Evolutionary conservation across 2,329 filamentous ascomycete species (phyloP), one percentile per base, ranked within the genome.

Genomic region (Ustilaginoidea virens): DNA sequence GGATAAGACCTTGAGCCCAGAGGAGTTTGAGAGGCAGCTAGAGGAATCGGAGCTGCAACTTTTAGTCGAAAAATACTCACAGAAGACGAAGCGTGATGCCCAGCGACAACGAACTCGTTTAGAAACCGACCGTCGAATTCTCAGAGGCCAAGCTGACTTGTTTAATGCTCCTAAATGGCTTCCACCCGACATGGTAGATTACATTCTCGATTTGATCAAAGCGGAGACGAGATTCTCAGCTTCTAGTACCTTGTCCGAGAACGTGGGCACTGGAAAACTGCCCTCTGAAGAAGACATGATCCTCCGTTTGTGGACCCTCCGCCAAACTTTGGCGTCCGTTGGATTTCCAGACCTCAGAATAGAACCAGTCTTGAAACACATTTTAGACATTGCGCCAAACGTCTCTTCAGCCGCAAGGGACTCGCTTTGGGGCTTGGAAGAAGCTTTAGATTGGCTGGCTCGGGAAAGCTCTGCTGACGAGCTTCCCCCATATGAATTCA

Each of bases 371-470:
- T 48, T 92, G 34, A 65, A 68, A 39, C 61, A 78, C 44, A 63
- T 83, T 25, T 52, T 86, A 31, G 64, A 74, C 23, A 74, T 79
- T 38, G 72, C 73, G 17, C 64, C 74, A 17, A 74, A 72, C 36
- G 65, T 77, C 31, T 56, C 62, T 3, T 44, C 58, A 8, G 55
- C 58, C 13, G 60, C 51, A 35, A 77, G 72, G 40, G 79, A 83
- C 37, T 64, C 65, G 24, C 67, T 85, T 10, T 92, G 83, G 80
- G 85, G 86, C 7, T 57, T 96, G 20, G 78, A 92, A 36, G 86
- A 93, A 52, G 74, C 80, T 16, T 51, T 98, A 13, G 82, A 94
- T 42, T 93, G 85, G 82, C 65, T 96, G 30, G 81, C 83, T n/a
- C 61, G 81, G 38, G 71, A 90, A 46, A 81, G 77, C 41, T 56